phyloP scores from a whole-genome alignment of 75 land plant species.

The Chamaecyparis obtusa region DNA sequence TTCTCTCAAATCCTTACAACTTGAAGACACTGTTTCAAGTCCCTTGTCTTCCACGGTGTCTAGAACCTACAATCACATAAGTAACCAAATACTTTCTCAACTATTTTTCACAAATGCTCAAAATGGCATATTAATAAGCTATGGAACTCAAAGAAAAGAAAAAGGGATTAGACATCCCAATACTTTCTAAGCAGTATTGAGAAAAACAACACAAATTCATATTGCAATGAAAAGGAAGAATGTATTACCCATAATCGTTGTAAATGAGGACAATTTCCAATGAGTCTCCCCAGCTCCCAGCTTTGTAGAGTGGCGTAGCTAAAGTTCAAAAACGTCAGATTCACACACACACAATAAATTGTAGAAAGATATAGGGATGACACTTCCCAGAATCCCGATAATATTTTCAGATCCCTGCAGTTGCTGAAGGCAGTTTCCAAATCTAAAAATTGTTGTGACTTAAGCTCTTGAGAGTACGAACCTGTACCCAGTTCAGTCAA shows the following conservation, averaged over 20 bases:
- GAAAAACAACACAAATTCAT: neutral
- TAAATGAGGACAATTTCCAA: constrained; percentile 45
- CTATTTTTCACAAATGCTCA: neutral
- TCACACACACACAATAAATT: constrained; percentile 47
- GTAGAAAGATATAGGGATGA: constrained; percentile 34
- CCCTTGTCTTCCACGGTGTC: constrained; percentile 71
- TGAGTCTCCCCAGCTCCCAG: constrained; percentile 47
- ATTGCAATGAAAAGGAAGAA: neutral
- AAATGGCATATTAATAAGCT: neutral
- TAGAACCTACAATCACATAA: constrained; percentile 39
- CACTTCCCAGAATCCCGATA: constrained; percentile 66
- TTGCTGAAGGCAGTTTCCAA: constrained; percentile 37
- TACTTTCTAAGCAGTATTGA: neutral
- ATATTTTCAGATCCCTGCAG: constrained; percentile 44
- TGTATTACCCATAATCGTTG: constrained; percentile 58
- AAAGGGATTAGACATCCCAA: neutral
- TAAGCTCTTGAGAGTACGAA: constrained; percentile 36
- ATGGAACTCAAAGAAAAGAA: neutral
- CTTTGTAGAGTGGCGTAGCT: constrained; percentile 49
- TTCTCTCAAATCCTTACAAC: constrained; percentile 59
- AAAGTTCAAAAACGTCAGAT: constrained; percentile 58
- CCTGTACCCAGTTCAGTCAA: constrained; percentile 74
- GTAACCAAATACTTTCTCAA: constrained; percentile 1
- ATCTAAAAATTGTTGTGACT: constrained; percentile 19
- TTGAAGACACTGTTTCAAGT: constrained; percentile 44